Base-by-base conservation (phyloP, 441 rosid species). In the Euphorbia corollata region DNA sequence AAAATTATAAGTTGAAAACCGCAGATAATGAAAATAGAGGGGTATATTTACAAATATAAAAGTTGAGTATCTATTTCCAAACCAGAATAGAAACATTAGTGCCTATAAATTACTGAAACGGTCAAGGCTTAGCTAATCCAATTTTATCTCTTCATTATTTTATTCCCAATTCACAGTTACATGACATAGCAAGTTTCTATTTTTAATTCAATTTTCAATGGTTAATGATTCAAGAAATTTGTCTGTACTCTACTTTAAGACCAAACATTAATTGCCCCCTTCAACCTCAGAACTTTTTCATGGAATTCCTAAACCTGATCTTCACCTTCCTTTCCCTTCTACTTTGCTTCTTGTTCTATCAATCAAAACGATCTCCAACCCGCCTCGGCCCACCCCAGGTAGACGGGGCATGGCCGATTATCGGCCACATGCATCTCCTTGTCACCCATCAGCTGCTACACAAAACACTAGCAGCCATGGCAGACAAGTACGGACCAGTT, bases 351-450 rank as follows among this genome's bases (percentile, higher is more conserved):
- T 70, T 39, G 23, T 60, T 72, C 23, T 65, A 72, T 56, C 80
- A 11, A 5, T 75, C 67, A 39, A 68, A 68, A 62, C 50, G 41
- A 43, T 41, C 57, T 9, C 18, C 34, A n/a, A 70, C 53, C 15
- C 11, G 11, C 39, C 57, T 63, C 50, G 54, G 18, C 2, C 50
- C 50, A 22, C 72, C 76, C 3, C 68, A 68, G 59, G 72, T 65
- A 8, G 68, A 65, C 11, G 68, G 72, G 7, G 72, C 72, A 6
- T 73, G 68, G 76, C 76, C 76, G 18, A 34, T 73, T n/a, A 73
- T 67, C 36, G 76, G 76, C 27, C 72, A 62, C 13, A 32, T 68
- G 65, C 72, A 67, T 39, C 72, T 68, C 60, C 57, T 68, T 15
- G 76, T 68, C 36, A 48, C 68, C 41, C 43, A 56, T 24, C 72